phyloP scores from a whole-genome alignment of 148 eudicot species.

The Nyssa sinensis region DNA sequence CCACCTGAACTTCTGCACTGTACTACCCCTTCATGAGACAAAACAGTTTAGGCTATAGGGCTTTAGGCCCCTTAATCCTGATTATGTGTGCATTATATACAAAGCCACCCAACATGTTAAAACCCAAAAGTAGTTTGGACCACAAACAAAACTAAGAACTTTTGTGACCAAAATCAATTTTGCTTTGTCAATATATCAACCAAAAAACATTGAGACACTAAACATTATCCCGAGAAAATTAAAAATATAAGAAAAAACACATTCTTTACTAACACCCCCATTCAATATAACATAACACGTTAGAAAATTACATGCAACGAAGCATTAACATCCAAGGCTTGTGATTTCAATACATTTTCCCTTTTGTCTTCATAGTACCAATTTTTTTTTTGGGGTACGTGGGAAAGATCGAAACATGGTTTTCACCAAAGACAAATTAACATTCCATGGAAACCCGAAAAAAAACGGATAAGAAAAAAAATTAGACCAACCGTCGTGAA shows the following conservation, averaged over 20 bases:
- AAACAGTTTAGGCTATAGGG: too few relatives aligned
- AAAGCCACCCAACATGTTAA: too few relatives aligned
- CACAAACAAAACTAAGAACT: neutral
- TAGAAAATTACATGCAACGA: constrained; percentile 24
- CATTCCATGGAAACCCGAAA: neutral
- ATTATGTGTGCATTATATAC: too few relatives aligned
- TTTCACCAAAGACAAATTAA: neutral
- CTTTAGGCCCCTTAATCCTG: too few relatives aligned
- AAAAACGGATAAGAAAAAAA: neutral
- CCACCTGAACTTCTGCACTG: neutral
- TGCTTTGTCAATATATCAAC: neutral
- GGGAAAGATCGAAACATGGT: too few relatives aligned
- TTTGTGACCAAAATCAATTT: neutral
- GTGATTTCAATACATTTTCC: neutral
- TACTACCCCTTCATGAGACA: too few relatives aligned
- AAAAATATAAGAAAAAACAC: constrained; percentile 9
- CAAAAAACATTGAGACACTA: neutral
- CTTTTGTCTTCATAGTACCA: constrained; percentile 11
- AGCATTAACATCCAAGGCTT: constrained; percentile 28
- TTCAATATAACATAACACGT: neutral
- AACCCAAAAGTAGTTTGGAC: too few relatives aligned
- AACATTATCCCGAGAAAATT: constrained; percentile 13
- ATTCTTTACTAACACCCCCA: neutral
- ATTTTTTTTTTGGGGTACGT: too few relatives aligned
- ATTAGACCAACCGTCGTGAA: neutral